Evolutionary conservation across 352 stramenopile species (phyloP), one percentile per base, ranked within the genome.

Genomic region (Aphanomyces invadans): DNA sequence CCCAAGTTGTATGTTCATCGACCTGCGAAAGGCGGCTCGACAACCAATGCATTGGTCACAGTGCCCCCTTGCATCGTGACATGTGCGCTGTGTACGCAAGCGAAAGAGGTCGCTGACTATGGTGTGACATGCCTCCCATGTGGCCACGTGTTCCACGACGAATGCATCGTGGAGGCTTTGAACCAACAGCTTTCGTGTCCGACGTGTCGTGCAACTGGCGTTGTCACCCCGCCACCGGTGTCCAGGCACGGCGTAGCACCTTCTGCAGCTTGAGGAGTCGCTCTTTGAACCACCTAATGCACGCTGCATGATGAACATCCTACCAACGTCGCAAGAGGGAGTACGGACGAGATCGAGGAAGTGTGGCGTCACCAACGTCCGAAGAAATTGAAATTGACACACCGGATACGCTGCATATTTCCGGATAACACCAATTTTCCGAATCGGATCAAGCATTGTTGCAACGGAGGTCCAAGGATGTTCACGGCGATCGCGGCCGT

Each of bases 151-250:
- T 86, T 83, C 71, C 78, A 86, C 69, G 76, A 86, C 49, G 78
- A 92, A 65, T 92, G 83, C 69, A 89, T 89, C 73, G 77, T 92
- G 17, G 79, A 77, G 9, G 82, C 77, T 56, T 76, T 92, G 12
- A 92, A 92, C 65, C 76, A 87, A 71, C 80, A 71, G 36, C 71
- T 90, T 57, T 61, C 64, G 0, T 92, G 83, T 62, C 83, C 81
- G 4, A 88, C 78, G 10, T 90, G 83, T 42, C 15, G 7, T 42
- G 15, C 36, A 15, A 42, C 7, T 42, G 36, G 36, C 36, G 36
- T 42, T 15, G 15, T n/a, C n/a, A n/a, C n/a, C n/a, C n/a, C n/a
- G n/a, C n/a, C n/a, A 65, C 33, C 3, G 36, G 2, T 5, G 29
- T 46, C 36, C 7, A 7, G 36, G 36, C 36, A 42, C 36, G 36